phyloP scores from a whole-genome alignment of 169 alveolate species.

The Blepharisma undulans region DNA sequence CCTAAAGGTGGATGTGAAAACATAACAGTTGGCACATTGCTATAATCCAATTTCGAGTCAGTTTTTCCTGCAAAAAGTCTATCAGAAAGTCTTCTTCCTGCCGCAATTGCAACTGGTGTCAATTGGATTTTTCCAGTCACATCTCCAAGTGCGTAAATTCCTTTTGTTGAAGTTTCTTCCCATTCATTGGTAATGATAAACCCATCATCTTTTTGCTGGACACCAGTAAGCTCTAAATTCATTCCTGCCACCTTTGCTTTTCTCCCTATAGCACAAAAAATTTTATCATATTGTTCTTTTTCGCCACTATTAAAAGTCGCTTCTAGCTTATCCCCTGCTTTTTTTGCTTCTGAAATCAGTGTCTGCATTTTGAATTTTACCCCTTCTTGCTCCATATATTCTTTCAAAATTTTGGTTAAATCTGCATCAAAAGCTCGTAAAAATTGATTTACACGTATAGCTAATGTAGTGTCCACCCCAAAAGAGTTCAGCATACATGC shows the following conservation, averaged over 20 bases:
- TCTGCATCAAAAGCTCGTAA: conserved; percentile 72
- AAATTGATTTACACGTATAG: conserved; percentile 72
- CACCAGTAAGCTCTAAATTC: conserved; percentile 67
- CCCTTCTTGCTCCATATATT: conserved; percentile 57
- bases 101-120: conserved; percentile 95
- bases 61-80: conserved; percentile 78
- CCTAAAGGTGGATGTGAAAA: conserved; percentile 92
- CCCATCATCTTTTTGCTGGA: conserved; percentile 54
- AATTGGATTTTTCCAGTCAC: conserved; percentile 75
- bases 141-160: conserved; percentile 80
- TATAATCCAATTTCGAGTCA: conserved; percentile 72
- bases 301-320: conserved; percentile 31
- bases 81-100: conserved; percentile 92
- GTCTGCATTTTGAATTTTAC: conserved; percentile 45
- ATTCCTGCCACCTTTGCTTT: conserved; percentile 61
- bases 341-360: not conserved
- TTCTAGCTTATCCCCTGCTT: not conserved
- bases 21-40: conserved; percentile 89
- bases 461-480: conserved; percentile 88
- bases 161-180: conserved; percentile 74
- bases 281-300: not conserved
- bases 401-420: conserved; percentile 49
- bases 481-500: conserved; percentile 89
- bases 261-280: conserved; percentile 90
- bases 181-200: conserved; percentile 79